Conservation (phyloP, 192 early-diverging fungal genomes). For the Coemansia sp. region DNA sequence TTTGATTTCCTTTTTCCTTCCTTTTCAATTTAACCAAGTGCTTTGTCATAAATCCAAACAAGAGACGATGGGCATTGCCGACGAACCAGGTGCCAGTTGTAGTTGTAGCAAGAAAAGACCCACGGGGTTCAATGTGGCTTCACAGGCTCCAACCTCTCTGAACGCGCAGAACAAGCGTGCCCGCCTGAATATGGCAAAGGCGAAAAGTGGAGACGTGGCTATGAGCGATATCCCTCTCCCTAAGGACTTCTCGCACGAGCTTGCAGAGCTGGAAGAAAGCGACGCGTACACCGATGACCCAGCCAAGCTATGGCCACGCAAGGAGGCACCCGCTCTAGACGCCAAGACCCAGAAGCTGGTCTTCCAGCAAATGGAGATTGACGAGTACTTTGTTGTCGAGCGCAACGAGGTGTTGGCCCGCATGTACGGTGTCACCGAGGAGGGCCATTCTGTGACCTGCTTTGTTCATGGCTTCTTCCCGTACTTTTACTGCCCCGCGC, state of each 20-base stretch:
- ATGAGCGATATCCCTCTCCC: conserved; percentile 33
- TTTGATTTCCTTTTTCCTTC: neutral
- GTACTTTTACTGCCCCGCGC: conserved; percentile 95
- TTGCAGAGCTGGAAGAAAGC: conserved; percentile 40
- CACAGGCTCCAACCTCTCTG: conserved; percentile 20
- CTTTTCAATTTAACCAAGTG: neutral
- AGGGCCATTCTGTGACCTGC: conserved; percentile 90
- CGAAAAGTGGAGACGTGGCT: conserved; percentile 20
- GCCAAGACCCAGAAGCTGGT: conserved; percentile 56
- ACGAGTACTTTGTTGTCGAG: conserved; percentile 69
- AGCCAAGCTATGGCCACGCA: conserved; percentile 30
- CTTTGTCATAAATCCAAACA: neutral
- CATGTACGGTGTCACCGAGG: conserved; percentile 86
- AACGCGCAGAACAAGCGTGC: conserved; percentile 41
- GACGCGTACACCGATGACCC: conserved; percentile 35
- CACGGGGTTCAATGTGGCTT: conserved; percentile 34
- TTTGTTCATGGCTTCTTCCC: conserved; percentile 89
- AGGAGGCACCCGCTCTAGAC: conserved; percentile 29
- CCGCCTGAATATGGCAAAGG: conserved; percentile 33
- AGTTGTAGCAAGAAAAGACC: conserved; percentile 8
- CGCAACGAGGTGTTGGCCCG: conserved; percentile 66
- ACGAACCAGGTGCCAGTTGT: conserved; percentile 1
- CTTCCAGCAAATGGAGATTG: conserved; percentile 96
- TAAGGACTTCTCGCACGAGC: conserved; percentile 54
- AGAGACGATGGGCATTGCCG: neutral